Conservation (phyloP, 441 rosid species). For the Adansonia gregorii region DNA sequence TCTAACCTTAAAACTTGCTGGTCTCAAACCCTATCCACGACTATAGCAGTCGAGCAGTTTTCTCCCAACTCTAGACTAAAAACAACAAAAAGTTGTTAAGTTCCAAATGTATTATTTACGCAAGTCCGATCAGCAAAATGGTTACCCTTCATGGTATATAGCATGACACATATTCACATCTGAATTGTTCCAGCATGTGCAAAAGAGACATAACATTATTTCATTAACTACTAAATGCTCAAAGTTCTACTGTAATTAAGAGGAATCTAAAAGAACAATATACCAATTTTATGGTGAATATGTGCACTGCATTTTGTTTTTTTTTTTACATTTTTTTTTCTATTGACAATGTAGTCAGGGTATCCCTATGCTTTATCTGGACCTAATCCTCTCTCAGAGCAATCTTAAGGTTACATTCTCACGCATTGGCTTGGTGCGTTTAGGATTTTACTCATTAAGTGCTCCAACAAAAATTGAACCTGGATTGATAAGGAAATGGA, state of each 20-base stretch:
- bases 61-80: conserved; percentile 54
- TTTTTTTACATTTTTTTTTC: background rate
- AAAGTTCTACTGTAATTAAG: background rate
- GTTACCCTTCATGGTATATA: background rate
- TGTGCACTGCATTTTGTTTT: background rate
- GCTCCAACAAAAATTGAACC: background rate
- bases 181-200: background rate
- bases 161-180: background rate
- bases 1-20: conserved; percentile 85
- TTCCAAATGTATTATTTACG: background rate
- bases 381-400: background rate
- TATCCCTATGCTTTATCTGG: background rate
- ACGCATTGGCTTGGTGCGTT: background rate
- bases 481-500: background rate
- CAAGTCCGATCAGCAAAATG: background rate
- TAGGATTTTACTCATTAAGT: background rate
- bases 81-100: conserved; percentile 2
- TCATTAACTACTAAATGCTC: background rate
- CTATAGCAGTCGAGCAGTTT: background rate
- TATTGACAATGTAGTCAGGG: background rate
- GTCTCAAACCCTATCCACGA: background rate
- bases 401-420: background rate
- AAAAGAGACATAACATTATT: background rate
- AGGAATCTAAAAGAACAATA: background rate
- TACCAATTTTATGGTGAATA: background rate